phyloP scores from a whole-genome alignment of 1,284 basidiomycete genomes.

The Leccinum insigne region DNA sequence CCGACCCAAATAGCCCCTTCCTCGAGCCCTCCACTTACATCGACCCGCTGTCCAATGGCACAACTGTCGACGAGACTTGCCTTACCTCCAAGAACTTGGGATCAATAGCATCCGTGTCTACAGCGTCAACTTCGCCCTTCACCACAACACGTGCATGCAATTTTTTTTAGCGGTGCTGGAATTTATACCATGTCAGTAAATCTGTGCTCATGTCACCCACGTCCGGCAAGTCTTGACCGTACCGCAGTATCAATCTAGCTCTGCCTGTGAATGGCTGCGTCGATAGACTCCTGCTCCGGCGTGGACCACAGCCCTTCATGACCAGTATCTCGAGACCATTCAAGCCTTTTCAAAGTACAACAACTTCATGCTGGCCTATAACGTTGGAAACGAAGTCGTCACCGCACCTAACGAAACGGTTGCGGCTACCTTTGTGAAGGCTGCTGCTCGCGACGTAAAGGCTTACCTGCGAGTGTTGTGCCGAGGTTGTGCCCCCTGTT shows the following conservation, averaged over 20 bases:
- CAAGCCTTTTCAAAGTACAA: constrained; percentile 80
- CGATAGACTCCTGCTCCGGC: constrained; percentile 61
- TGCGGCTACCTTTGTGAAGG: constrained; percentile 84
- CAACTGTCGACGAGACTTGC: constrained; percentile 79
- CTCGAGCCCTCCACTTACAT: constrained; percentile 75
- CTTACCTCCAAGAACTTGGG: constrained; percentile 67
- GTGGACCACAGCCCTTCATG: constrained; percentile 84
- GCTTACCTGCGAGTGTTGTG: constrained; percentile 68
- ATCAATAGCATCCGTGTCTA: constrained; percentile 83
- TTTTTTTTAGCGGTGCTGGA: constrained; percentile 68
- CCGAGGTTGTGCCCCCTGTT: not conserved
- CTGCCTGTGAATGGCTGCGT: constrained; percentile 88
- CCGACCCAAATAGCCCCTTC: constrained; percentile 64
- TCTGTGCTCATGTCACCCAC: not conserved
- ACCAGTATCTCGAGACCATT: constrained; percentile 80
- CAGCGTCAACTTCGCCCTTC: constrained; percentile 77
- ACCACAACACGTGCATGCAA: constrained; percentile 89
- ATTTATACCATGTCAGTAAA: constrained; percentile 83
- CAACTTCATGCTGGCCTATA: constrained; percentile 76
- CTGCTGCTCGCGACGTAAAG: constrained; percentile 86
- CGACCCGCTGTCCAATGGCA: constrained; percentile 73
- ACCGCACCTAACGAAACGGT: constrained; percentile 55
- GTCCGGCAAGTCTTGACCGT: constrained; percentile 7
- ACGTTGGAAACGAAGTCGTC: constrained; percentile 91
- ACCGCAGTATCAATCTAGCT: constrained; percentile 74